phyloP scores from a whole-genome alignment of 73 alveolate genomes.

The Paramecium octaurelia region DNA sequence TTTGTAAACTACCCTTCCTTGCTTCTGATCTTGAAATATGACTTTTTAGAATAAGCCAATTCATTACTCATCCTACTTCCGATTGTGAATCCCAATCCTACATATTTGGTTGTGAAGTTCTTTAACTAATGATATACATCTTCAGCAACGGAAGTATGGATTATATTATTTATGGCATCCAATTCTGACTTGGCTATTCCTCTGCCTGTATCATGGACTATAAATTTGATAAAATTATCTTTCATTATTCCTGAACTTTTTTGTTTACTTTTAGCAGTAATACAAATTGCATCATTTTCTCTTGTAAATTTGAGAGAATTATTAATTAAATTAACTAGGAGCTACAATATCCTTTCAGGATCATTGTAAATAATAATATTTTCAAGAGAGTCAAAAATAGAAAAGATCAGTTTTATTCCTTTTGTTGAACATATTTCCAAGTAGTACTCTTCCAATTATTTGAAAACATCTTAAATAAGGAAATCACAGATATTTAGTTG shows the following conservation, averaged over 20 bases:
- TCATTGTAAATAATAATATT: constrained; percentile 1
- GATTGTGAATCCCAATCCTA: constrained; percentile 22
- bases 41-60: not conserved
- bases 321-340: constrained; percentile 46
- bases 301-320: constrained; percentile 60
- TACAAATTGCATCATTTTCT: constrained; percentile 28
- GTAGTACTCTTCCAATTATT: constrained; percentile 7
- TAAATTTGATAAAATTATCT: constrained; percentile 25
- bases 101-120: constrained; percentile 14
- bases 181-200: constrained; percentile 34
- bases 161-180: not conserved
- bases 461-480: not conserved
- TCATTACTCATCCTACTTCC: constrained; percentile 24
- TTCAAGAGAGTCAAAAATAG: not conserved
- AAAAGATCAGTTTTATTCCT: not conserved
- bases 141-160: not conserved
- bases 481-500: not conserved
- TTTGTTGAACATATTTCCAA: not conserved
- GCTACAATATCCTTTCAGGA: constrained; percentile 36
- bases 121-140: not conserved
- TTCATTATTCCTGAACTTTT: not conserved
- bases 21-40: constrained; percentile 22
- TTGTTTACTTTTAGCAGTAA: constrained; percentile 16
- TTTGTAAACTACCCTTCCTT: not conserved
- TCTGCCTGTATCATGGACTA: constrained; percentile 49